phyloP scores from a whole-genome alignment of 2,329 filamentous ascomycete species.

The Aspergillus aculeatinus region DNA sequence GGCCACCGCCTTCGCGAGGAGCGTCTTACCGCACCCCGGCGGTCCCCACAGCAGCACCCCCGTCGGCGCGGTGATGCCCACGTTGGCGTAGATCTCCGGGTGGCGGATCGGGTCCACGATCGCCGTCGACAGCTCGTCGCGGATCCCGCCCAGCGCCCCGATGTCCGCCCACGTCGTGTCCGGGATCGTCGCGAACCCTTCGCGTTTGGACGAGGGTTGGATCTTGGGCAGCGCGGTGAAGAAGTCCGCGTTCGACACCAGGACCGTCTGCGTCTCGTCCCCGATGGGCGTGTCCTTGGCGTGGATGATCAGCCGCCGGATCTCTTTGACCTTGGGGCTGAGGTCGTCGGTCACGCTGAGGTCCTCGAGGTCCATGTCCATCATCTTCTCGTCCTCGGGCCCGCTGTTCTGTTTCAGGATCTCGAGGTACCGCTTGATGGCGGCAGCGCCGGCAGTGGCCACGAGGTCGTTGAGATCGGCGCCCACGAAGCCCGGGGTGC shows the following conservation, averaged over 20 bases:
- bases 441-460: slow-evolving; percentile 62
- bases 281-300: slow-evolving; percentile 53
- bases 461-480: slow-evolving; percentile 77
- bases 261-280: slow-evolving; percentile 54
- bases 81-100: slow-evolving; percentile 71
- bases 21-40: slow-evolving; percentile 93
- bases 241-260: slow-evolving; percentile 69
- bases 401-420: slow-evolving; percentile 50
- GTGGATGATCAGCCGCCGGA: slow-evolving; percentile 55
- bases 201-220: slow-evolving; percentile 78
- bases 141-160: slow-evolving; percentile 76
- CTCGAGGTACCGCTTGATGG: slow-evolving; percentile 61
- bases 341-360: slow-evolving; percentile 23
- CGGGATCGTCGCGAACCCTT: slow-evolving; percentile 93
- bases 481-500: slow-evolving; percentile 90
- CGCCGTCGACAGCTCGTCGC: slow-evolving; percentile 76
- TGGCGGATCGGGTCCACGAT: slow-evolving; percentile 87
- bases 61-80: slow-evolving; percentile 77
- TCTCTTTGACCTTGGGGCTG: slow-evolving; percentile 44
- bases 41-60: slow-evolving; percentile 96
- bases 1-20: slow-evolving; percentile 92
- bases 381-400: slow-evolving; percentile 36
- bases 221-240: slow-evolving; percentile 71
- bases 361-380: slow-evolving; percentile 59
- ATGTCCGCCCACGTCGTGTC: slow-evolving; percentile 92